phyloP scores from a whole-genome alignment of 331 rosid species.

The Acacia concinna region DNA sequence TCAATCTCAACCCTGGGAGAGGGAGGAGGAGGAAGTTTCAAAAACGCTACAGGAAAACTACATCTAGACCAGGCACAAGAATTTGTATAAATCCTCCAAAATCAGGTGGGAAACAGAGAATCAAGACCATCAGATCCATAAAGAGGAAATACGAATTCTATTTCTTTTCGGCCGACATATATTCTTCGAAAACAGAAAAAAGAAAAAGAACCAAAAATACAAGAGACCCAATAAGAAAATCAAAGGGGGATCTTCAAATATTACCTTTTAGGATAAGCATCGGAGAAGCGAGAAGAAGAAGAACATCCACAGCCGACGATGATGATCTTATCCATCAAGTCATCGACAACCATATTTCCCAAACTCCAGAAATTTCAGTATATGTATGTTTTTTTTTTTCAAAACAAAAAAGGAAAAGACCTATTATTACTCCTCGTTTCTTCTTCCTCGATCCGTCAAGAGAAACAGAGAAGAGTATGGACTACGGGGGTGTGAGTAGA shows the following conservation, averaged over 20 bases:
- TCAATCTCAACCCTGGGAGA: slow-evolving; percentile 25
- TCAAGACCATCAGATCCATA: slow-evolving; percentile 55
- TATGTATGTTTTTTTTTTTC: neutral
- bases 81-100: slow-evolving; percentile 49
- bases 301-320: slow-evolving; percentile 45
- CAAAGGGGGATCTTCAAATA: slow-evolving; percentile 46
- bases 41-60: slow-evolving; percentile 48
- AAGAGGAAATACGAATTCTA: neutral
- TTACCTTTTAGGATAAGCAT: slow-evolving; percentile 65
- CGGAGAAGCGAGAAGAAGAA: slow-evolving; percentile 54
- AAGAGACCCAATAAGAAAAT: slow-evolving; percentile 36
- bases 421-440: neutral
- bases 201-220: neutral
- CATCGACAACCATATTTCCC: slow-evolving; percentile 58
- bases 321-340: slow-evolving; percentile 54
- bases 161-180: neutral
- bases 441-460: neutral
- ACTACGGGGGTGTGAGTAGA: neutral
- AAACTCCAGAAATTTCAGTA: slow-evolving; percentile 8
- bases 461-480: neutral
- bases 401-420: neutral
- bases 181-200: slow-evolving; percentile 1
- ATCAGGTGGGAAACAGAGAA: slow-evolving; percentile 53
- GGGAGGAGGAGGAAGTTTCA: slow-evolving; percentile 5
- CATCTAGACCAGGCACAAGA: slow-evolving; percentile 45